Conservation (phyloP, 345 rosid genomes). For the Rhizophora apiculata region DNA sequence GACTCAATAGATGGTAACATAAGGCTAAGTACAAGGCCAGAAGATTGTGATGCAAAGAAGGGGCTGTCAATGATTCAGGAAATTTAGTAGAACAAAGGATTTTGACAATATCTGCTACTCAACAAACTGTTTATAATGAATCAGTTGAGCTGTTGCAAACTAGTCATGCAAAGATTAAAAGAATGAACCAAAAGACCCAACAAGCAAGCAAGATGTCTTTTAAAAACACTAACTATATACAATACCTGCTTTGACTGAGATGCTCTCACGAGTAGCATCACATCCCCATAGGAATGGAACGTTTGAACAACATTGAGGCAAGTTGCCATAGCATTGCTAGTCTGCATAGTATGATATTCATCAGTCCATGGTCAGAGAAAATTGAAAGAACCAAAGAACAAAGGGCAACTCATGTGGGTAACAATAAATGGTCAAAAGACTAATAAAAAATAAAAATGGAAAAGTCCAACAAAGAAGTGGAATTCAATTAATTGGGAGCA, state of each 20-base stretch:
- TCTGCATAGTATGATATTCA: slow-evolving; percentile 46
- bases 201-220: slow-evolving; percentile 7
- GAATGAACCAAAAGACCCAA: not conserved
- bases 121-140: too few species aligned
- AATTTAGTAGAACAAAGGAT: too few species aligned
- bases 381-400: slow-evolving; percentile 6
- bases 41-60: too few species aligned
- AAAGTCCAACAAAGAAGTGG: not conserved
- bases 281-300: slow-evolving; percentile 82
- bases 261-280: slow-evolving; percentile 76
- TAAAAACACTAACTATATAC: not conserved
- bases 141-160: too few species aligned
- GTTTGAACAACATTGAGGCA: slow-evolving; percentile 84
- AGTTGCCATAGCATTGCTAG: slow-evolving; percentile 64
- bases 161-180: too few species aligned
- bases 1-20: too few species aligned
- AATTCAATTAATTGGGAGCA: slow-evolving; percentile 10
- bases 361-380: slow-evolving; percentile 14
- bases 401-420: not conserved
- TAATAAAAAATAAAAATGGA: not conserved
- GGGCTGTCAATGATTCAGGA: too few species aligned
- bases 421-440: not conserved
- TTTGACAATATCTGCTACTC: too few species aligned
- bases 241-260: slow-evolving; percentile 54
- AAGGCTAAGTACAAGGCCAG: too few species aligned